These are phyloP conservation scores for Globisporangium viniferum DNA, from an alignment of 352 stramenopile species.

Conservation along the genomic window DNA sequence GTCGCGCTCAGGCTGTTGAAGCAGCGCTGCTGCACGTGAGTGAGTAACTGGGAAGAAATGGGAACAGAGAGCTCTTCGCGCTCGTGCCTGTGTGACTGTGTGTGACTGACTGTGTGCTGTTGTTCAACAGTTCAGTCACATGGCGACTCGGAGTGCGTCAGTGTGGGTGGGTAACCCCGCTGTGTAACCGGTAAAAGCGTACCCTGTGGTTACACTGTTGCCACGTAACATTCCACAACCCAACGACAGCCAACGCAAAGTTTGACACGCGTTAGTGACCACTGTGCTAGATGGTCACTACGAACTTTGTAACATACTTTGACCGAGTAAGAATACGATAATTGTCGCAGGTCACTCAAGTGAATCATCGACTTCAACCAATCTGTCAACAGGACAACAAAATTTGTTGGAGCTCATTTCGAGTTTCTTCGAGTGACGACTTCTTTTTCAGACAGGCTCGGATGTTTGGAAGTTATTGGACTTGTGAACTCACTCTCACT, in stretches of 20 bases:
- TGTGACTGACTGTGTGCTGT: not conserved
- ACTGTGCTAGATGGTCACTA: too few species aligned
- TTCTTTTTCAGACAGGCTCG: not conserved
- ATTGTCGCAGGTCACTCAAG: not conserved
- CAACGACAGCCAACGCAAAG: not conserved
- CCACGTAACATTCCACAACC: not conserved
- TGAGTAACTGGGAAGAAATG: not conserved
- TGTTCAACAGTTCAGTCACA: conserved; percentile 7
- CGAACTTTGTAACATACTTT: too few species aligned
- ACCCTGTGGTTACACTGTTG: not conserved
- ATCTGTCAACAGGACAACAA: not conserved
- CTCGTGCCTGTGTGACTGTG: not conserved
- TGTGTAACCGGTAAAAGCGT: not conserved
- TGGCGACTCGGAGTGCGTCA: conserved; percentile 3
- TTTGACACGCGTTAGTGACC: not conserved
- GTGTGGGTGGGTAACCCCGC: not conserved
- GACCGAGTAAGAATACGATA: not conserved
- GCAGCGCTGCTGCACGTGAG: not conserved
- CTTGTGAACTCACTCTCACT: not conserved
- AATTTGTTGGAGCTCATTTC: not conserved
- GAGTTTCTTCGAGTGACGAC: not conserved
- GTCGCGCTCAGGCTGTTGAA: not conserved
- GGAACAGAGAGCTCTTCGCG: not conserved
- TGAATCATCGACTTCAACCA: not conserved
- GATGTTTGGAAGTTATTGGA: not conserved